Evolutionary conservation across 176 grass and related monocot genomes (phyloP), one percentile per base, ranked within the genome.

Genomic region (Alopecurus myosuroides): DNA sequence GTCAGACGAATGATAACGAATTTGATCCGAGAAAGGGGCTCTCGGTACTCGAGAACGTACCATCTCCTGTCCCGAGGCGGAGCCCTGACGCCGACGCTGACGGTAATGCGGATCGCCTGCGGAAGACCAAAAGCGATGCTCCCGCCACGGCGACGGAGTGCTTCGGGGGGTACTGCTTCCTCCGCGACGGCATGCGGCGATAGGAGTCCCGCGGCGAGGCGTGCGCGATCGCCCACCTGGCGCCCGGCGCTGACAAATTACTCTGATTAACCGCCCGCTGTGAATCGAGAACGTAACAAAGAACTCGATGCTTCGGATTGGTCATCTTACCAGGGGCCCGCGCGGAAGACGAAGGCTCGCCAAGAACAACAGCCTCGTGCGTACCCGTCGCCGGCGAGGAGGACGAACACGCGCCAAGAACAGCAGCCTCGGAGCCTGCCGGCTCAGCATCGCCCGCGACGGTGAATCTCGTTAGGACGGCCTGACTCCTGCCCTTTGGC

Each of bases 121-220:
- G 29, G 26, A 26, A 4, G 15, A 40, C 53, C 7, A 4, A 14
- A 15, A 13, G 26, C 0, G 58, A 4, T 15, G 26, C 58, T 30
- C 26, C 12, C 12, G 14, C 29, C 13, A 0, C 9, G 18, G 44
- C 6, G 61, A 68, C 6, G 37, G 34, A 60, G n/a, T 23, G 82
- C 39, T 18, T 68, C 48, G 82, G 87, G 37, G 18, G 11, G 39
- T 26, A 36, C n/a, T 80, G 78, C 88, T 89, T 89, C 88, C 77
- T 58, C 9, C 87, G 49, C 9, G 44, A 7, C 4, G 77, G 88
- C 39, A 22, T 7, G 33, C 10, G 76, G 19, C 75, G 76, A 31
- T 3, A 65, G 0, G 76, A 17, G 20, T 82, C 26, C 0, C 76
- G 82, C 11, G 87, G 82, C 67, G 13, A 65, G 4, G 82, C 65